Base-by-base conservation (phyloP, 1,284 basidiomycete species). In the Ganoderma meredithae region DNA sequence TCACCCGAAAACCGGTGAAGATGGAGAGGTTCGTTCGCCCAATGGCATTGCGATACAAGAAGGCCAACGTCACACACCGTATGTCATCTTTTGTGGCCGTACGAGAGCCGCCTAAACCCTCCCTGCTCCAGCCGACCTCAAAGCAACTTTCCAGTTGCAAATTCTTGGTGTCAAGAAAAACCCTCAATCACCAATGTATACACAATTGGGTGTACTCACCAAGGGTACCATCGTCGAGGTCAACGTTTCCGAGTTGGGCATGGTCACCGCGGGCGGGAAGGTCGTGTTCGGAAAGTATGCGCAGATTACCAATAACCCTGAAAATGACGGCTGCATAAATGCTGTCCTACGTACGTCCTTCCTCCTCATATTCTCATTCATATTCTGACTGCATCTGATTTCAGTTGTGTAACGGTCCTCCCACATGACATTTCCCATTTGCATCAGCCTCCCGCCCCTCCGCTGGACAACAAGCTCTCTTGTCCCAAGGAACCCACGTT, bases 121-220 rank as follows among this genome's bases (percentile, higher is more conserved):
- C 76, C 68, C 22, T 44, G 52, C 15, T 69, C 7, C 77, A 97
- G 95, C 97, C 72, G 96, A 99, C 77, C 84, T 99, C 67, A 98
- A 98, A 81, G 97, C 97, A 10, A 99, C 98, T 0, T 99, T 99
- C 89, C 98, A 99, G 81, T 85, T 99, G 2, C 96, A 98, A 72
- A 99, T 99, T 75, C 86, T 99, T 58, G 96, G 95, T 65, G 97
- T 99, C 72, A 99, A 99, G 87, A 99, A 99, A 86, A 99, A 99
- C 79, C 98, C 98, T 15, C 97, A 99, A 79, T 98, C 96, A 33
- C 98, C 98, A 0, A 95, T 99, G 89, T 97, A 97, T 79, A 96
- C 95, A 0, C 92, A 94, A 74, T 88, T 97, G 27, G 98, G 98
- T 70, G 98, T 99, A 27, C 88, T 99, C 81, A 99, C 98, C 4